Evolutionary conservation across 2,329 filamentous ascomycete species (phyloP), one percentile per base, ranked within the genome.

Genomic region (Rutstroemia sp.): DNA sequence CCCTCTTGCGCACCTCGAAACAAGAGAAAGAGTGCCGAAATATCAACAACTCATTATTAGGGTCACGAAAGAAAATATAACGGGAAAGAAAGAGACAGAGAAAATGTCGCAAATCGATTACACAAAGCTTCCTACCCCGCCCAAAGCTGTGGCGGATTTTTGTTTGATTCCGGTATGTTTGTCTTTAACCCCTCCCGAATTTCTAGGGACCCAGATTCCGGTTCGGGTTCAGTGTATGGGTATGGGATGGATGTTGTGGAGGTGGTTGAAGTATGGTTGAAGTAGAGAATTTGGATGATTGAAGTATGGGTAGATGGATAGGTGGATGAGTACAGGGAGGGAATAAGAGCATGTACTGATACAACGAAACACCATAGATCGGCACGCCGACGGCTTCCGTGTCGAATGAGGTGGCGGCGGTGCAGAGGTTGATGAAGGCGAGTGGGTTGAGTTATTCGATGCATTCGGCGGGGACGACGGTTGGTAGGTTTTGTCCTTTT

Each of bases 391-490:
- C 73, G 42, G 78, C 83, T 51, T 91, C 88, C 2, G 87, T 92
- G 16, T 87, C 89, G 4, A 82, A 86, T 63, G 88, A 97, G 70
- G 84, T 99, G 30, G 92, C 92, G 36, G 85, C 88, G 61, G 90
- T 97, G 39, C 92, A 97, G 75, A 83, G 86, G 57, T 78, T 97
- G 38, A 79, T 99, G 65, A 84, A 87, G 72, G 83, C 82, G 54
- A 94, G 87, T 64, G 90, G 90, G 2, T 72, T 97, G 60, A 85
- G 83, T 61, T 92, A 92, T 70, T 84, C 81, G 48, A 94, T 97
- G 89, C 92, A 97, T 73, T 92, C 89, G 25, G 92, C 91, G 2
- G 94, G 92, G 12, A 96, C 92, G 0, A 97, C 92, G 0, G 81
- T 97, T 55, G 91, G 90, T 94, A 76, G 57, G 84, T n/a, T n/a